Evolutionary conservation across 768 basidiomycete species (phyloP).

Genomic region (Mycena belliarum): DNA sequence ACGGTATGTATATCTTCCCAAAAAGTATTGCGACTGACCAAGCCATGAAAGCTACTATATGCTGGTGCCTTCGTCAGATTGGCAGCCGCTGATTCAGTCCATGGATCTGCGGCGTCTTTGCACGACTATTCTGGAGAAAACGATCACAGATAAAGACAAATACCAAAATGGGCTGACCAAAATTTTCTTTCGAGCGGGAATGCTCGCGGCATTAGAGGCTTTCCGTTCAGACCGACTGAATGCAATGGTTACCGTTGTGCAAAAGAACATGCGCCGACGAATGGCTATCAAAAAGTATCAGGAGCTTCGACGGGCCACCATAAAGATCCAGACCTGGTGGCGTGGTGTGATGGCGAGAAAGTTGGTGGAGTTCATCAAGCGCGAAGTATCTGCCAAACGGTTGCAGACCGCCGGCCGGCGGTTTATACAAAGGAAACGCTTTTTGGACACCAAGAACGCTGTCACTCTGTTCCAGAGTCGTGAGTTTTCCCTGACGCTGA

Average conservation of each 20-base stretch:
- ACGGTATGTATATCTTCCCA: slow-evolving; percentile 55
- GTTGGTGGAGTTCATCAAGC: slow-evolving; percentile 69
- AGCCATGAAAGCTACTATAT: slow-evolving; percentile 80
- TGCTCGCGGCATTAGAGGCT: slow-evolving; percentile 94
- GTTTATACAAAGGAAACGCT: slow-evolving; percentile 72
- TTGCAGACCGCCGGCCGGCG: slow-evolving; percentile 75
- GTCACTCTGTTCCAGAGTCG: slow-evolving; percentile 82
- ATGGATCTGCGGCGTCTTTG: slow-evolving; percentile 83
- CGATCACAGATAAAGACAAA: slow-evolving; percentile 92
- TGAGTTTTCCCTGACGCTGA: slow-evolving; percentile 43
- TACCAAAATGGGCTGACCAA: slow-evolving; percentile 97
- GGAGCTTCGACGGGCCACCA: slow-evolving; percentile 66
- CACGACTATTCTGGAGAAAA: slow-evolving; percentile 78
- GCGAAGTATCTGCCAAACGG: slow-evolving; percentile 71
- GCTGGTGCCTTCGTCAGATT: slow-evolving; percentile 84
- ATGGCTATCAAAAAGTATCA: slow-evolving; percentile 84
- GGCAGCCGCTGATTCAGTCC: slow-evolving; percentile 83
- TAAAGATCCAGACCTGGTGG: slow-evolving; percentile 94
- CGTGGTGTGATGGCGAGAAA: slow-evolving; percentile 78
- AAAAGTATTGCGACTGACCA: background rate
- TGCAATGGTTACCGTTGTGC: slow-evolving; percentile 89
- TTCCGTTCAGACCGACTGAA: slow-evolving; percentile 87
- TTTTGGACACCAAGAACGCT: slow-evolving; percentile 60
- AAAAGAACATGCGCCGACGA: slow-evolving; percentile 93
- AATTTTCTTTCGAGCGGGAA: slow-evolving; percentile 99